Evolutionary conservation across 73 alveolate species (phyloP).

Genomic region (Paramecium sonneborni): DNA sequence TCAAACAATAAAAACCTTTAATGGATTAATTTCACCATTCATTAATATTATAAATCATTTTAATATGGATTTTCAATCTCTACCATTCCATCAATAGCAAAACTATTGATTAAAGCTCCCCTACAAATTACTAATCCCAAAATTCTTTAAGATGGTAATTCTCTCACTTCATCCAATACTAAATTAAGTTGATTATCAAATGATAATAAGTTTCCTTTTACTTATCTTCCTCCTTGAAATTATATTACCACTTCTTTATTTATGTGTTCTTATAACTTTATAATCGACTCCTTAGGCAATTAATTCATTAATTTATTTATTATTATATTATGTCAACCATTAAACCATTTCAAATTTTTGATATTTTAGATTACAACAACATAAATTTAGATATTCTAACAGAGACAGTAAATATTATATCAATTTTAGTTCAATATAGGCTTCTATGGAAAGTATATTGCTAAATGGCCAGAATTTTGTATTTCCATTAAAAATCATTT

Average conservation of each 20-base stretch:
- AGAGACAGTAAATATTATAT: slow-evolving; percentile 71
- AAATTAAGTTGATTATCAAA: neutral
- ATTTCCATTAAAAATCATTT: slow-evolving; percentile 86
- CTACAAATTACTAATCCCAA: slow-evolving; percentile 37
- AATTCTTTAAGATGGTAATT: neutral
- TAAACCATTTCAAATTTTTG: slow-evolving; percentile 86
- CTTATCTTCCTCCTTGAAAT: slow-evolving; percentile 44
- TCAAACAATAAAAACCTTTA: neutral
- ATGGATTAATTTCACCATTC: neutral
- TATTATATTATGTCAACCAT: slow-evolving; percentile 61
- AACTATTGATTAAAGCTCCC: neutral
- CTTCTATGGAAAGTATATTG: slow-evolving; percentile 94
- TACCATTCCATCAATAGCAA: slow-evolving; percentile 18
- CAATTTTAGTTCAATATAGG: slow-evolving; percentile 74
- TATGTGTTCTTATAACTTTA: neutral
- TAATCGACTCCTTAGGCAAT: neutral
- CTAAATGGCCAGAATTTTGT: slow-evolving; percentile 95
- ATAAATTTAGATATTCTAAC: slow-evolving; percentile 94
- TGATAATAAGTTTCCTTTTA: neutral
- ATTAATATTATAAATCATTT: neutral
- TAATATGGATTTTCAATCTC: slow-evolving; percentile 29
- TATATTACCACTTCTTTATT: neutral
- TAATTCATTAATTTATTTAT: slow-evolving; percentile 22
- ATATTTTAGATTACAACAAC: slow-evolving; percentile 92
- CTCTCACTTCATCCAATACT: slow-evolving; percentile 41